Base-by-base conservation (phyloP, 495 filamentous ascomycete genomes). In the Lasiosphaeria miniovina region DNA sequence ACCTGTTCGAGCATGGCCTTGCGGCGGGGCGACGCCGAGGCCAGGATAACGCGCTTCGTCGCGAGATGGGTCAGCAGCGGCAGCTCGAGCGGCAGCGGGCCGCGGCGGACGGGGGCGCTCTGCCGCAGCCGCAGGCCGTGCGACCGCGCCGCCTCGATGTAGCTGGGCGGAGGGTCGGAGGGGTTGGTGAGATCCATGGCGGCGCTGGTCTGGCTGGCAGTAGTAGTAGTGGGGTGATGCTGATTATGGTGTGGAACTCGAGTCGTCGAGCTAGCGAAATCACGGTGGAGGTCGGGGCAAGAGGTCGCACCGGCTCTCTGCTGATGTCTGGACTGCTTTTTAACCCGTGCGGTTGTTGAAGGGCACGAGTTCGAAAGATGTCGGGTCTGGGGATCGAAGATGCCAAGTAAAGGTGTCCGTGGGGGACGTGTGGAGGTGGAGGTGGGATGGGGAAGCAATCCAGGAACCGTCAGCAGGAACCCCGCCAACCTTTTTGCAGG, bases 21-120 rank as follows among this genome's bases (percentile, higher is more conserved):
- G 32, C 95, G 83, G 12, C 94, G 82, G 0, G 95, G 94, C 1
- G 91, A 96, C 48, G 86, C 82, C 3, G 90, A 96, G 62, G 94
- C 94, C 9, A 98, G 86, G 65, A 98, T 88, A 8, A 93, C 82
- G 58, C 93, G 82, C 69, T 88, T 88, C 46, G 76, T 79, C 63
- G 85, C 82, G 52, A 98, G 83, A 68, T 80, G 73, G 56, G 82
- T 83, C 32, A 98, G 79, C 54, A 88, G 82, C 7, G 95, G 92
- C 4, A 98, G 82, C 63, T 87, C 72, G 57, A 98, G 83, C 17
- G 90, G 90, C 49, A 72, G 72, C 0, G 80, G 79, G 3, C 74
- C 76, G 45, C 62, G 67, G 38, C 57, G 59, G 60, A 62, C 61
- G 17, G 70, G 71, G 40, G 63, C 70, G 58, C 62, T 58, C 55